phyloP scores from a whole-genome alignment of 2,329 filamentous ascomycete species.

The Coniochaeta sp. region DNA sequence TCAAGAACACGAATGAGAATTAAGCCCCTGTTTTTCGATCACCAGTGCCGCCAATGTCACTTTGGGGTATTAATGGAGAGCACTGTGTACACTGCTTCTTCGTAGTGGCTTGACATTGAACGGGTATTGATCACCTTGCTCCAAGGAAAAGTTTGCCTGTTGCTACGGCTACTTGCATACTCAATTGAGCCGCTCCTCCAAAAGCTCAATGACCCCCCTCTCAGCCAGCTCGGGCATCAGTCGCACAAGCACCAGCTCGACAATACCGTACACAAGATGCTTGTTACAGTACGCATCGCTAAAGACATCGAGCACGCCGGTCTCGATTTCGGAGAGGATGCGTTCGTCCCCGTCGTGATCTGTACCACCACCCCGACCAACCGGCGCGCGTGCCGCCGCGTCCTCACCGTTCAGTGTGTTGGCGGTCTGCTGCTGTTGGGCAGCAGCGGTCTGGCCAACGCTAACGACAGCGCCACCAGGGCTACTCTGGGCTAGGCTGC shows the following conservation, averaged over 20 bases:
- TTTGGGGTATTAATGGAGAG: too few species aligned
- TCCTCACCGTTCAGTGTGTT: slow-evolving; percentile 3
- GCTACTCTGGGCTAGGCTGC: background rate
- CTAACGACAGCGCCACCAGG: background rate
- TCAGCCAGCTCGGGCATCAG: slow-evolving; percentile 78
- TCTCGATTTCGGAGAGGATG: slow-evolving; percentile 52
- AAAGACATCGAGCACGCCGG: slow-evolving; percentile 63
- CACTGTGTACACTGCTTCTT: background rate
- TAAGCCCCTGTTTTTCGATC: background rate
- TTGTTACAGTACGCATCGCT: slow-evolving; percentile 86
- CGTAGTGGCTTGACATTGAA: background rate
- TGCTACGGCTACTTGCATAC: background rate
- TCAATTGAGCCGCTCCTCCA: slow-evolving; percentile 57
- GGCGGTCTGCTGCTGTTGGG: slow-evolving; percentile 8
- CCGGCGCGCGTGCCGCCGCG: slow-evolving; percentile 6
- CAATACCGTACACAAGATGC: slow-evolving; percentile 73
- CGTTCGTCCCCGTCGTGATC: slow-evolving; percentile 27
- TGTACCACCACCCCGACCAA: slow-evolving; percentile 1
- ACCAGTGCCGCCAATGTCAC: background rate
- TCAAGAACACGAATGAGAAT: background rate
- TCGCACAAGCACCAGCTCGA: slow-evolving; percentile 76
- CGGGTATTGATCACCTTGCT: background rate
- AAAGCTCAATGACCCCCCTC: slow-evolving; percentile 61
- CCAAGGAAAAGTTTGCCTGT: too few species aligned
- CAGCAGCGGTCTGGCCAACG: background rate